Evolutionary conservation across 2,329 filamentous ascomycete genomes (phyloP), one percentile per base, ranked within the genome.

Genomic region (Aspergillus sp.): DNA sequence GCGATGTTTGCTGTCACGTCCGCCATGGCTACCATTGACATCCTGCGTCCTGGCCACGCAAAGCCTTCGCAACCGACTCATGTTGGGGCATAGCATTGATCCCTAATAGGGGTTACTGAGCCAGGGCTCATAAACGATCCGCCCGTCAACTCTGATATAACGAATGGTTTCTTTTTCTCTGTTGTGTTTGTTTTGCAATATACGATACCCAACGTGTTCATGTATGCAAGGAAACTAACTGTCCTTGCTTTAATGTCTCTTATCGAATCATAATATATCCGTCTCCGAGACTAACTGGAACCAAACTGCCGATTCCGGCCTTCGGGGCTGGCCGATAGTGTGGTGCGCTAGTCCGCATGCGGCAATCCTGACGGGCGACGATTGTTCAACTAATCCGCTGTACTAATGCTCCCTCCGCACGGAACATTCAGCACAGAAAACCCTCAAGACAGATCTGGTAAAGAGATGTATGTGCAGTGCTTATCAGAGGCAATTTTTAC

Each of bases 1-100:
- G 57, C 52, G 7, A 53, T 65, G n/a, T 81, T 80, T 53, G 61
- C 70, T 2, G 67, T 66, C 19, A 79, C 78, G 1, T 75, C 71
- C 1, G 64, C 71, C 7, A 61, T 79, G 42, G 71, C 76, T 3
- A 64, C 68, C 2, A 53, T 78, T 29, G 73, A 75, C 45, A 65
- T 76, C 40, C 64, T 72, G 51, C 60, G 67, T 8, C 58, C 62
- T 30, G 60, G 52, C 12, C 53, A 44, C 55, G 51, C 50, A 28
- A 55, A 60, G 45, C 49, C 58, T 46, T 48, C 54, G 10, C 52
- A 19, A 19, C 19, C 19, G 19, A 19, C 19, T 19, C 19, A 19
- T 19, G 19, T 19, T 2, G 19, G 19, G 19, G 19, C 19, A 19
- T 19, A 19, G 52, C 54, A 56, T 42, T 44, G 54, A 40, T 38